Evolutionary conservation across 2,329 filamentous ascomycete genomes (phyloP), one percentile per base, ranked within the genome.

Genomic region (Didymella pomorum): DNA sequence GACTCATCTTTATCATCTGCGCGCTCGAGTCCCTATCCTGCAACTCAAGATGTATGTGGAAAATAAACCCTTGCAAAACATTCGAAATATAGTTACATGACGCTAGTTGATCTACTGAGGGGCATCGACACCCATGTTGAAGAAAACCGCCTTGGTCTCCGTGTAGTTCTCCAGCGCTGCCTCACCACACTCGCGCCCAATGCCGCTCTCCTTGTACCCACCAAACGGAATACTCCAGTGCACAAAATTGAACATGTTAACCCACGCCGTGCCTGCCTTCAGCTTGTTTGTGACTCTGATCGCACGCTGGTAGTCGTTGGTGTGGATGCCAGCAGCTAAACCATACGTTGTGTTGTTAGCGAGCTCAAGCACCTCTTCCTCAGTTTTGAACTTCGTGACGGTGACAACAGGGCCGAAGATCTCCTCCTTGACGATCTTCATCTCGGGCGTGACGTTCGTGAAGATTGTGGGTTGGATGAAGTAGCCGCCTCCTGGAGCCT

Each of bases 111-210:
- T 25, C 37, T 58, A 58, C 43, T 52, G 55, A 8, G 56, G 56
- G 7, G 56, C 56, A 28, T 59, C 56, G 18, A 58, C 41, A 9
- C 56, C 51, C 56, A 54, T 59, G 16, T 54, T 59, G 33, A 59
- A 59, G 33, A 56, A 56, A 4, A 76, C 71, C 9, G 71, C 73
- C 64, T 76, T 73, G 18, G 59, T 67, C 57, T 72, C 66, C 4
- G 69, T 67, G 67, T 80, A 80, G 65, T 79, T 79, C 46, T 76
- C 78, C 18, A 81, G 68, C 31, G 78, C 79, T 35, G 74, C 78
- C 74, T 81, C 78, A 51, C 79, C 79, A 18, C 80, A 69, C 69
- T 81, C 79, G 59, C 79, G 77, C 26, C 79, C 79, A 47, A 80
- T 76, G 66, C 79, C 79, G 3, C 58, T 75, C 71, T 79, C 72